Conservation (phyloP, 495 filamentous ascomycete species). For the Beverwykella pulmonaria region DNA sequence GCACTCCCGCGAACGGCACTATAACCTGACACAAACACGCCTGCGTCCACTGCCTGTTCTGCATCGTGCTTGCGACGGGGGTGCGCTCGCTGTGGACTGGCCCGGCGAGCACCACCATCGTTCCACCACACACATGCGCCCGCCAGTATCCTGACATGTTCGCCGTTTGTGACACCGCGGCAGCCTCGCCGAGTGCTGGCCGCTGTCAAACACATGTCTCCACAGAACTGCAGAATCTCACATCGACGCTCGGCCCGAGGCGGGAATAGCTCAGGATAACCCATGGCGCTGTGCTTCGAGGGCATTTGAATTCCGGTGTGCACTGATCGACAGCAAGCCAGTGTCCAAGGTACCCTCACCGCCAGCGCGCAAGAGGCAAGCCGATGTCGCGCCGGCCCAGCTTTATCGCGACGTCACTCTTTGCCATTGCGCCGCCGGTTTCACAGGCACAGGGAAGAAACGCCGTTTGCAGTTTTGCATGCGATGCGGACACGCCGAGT, state of each 20-base stretch:
- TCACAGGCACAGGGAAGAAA: background rate
- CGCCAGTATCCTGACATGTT: too few relatives aligned
- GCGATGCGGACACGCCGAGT: background rate
- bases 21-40: conserved; percentile 11
- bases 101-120: too few relatives aligned
- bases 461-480: background rate
- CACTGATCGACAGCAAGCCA: conserved; percentile 5
- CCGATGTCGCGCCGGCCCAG: conserved; percentile 12
- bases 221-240: background rate
- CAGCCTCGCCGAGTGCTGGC: background rate
- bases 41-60: background rate
- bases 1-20: conserved; percentile 16
- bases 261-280: background rate
- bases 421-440: background rate
- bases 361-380: background rate
- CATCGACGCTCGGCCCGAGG: background rate
- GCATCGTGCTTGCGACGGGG: background rate
- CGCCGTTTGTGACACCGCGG: too few relatives aligned
- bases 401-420: background rate
- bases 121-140: too few relatives aligned
- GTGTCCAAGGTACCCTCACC: background rate
- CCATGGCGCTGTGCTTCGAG: background rate
- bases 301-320: background rate
- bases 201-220: background rate
- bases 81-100: too few relatives aligned